Evolutionary conservation across 106 monocot genomes (phyloP).

Genomic region (Amphibolis antarctica): DNA sequence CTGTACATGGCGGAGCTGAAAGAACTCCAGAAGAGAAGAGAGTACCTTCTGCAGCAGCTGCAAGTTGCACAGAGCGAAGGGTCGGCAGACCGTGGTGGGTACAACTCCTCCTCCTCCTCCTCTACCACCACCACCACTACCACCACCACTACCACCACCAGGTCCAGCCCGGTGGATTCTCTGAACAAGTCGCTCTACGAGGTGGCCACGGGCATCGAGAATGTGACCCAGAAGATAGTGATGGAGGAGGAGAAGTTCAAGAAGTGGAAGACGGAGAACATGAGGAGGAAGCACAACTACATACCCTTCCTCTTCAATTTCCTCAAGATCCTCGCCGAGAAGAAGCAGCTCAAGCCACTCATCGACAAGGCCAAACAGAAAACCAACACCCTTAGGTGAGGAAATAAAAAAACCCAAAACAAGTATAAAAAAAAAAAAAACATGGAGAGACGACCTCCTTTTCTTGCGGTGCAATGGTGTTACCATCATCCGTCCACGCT

Average conservation of each 20-base stretch:
- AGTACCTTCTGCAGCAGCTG: constrained; percentile 56
- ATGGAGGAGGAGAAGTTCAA: constrained; percentile 98
- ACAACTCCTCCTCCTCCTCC: too few species aligned
- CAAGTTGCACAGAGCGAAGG: constrained; percentile 6
- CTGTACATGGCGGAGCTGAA: constrained; percentile 74
- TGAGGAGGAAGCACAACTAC: constrained; percentile 95
- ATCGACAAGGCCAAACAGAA: constrained; percentile 98
- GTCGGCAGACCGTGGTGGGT: constrained; percentile 13
- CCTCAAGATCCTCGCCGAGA: constrained; percentile 88
- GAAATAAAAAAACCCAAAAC: too few species aligned
- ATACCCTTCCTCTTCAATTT: constrained; percentile 95
- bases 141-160: constrained; percentile 5
- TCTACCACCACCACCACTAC: too few species aligned
- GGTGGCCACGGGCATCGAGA: constrained; percentile 55
- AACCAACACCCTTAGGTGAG: constrained; percentile 6
- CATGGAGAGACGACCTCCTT: too few species aligned
- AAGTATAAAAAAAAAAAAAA: too few species aligned
- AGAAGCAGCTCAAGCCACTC: constrained; percentile 88
- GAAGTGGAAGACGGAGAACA: constrained; percentile 93
- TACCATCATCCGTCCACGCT: too few species aligned
- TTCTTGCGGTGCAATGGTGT: too few species aligned
- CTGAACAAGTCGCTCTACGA: constrained; percentile 48
- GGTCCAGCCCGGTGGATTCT: constrained; percentile 21
- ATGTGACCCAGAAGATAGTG: constrained; percentile 63
- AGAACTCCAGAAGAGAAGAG: constrained; percentile 89